Evolutionary conservation across 2,329 filamentous ascomycete genomes (phyloP).

Genomic region (Lachnellula cervina): DNA sequence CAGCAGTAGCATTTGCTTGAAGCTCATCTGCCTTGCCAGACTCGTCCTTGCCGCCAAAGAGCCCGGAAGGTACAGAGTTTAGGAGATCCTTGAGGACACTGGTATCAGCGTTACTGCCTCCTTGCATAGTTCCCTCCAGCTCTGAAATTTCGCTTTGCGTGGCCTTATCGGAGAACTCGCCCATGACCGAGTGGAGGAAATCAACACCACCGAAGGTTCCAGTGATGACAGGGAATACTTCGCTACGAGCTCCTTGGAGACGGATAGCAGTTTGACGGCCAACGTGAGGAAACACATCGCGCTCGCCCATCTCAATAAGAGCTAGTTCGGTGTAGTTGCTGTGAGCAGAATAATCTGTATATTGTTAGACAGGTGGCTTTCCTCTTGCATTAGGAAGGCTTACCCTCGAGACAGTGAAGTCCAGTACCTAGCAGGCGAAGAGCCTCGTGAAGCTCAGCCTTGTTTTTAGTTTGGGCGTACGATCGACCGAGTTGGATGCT

Average conservation of each 20-base stretch:
- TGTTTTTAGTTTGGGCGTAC: slow-evolving; percentile 61
- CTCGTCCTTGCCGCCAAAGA: slow-evolving; percentile 73
- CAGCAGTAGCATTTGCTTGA: slow-evolving; percentile 66
- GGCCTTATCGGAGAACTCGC: slow-evolving; percentile 78
- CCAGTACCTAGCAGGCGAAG: slow-evolving; percentile 82
- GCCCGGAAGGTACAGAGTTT: slow-evolving; percentile 72
- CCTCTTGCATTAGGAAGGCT: not conserved
- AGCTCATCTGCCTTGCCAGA: slow-evolving; percentile 74
- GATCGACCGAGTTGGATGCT: slow-evolving; percentile 76
- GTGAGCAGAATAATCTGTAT: slow-evolving; percentile 75
- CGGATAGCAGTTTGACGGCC: slow-evolving; percentile 68
- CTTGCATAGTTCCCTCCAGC: slow-evolving; percentile 75
- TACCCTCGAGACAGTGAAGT: slow-evolving; percentile 74
- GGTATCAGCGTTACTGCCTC: slow-evolving; percentile 58
- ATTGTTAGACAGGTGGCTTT: slow-evolving; percentile 5
- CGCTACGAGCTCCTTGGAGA: slow-evolving; percentile 58
- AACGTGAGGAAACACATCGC: slow-evolving; percentile 79
- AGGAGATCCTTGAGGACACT: slow-evolving; percentile 75
- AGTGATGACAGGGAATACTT: slow-evolving; percentile 79
- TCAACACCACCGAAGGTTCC: slow-evolving; percentile 94
- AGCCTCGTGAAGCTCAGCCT: slow-evolving; percentile 81
- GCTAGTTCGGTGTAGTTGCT: slow-evolving; percentile 90
- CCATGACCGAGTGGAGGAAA: slow-evolving; percentile 82
- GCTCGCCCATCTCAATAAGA: slow-evolving; percentile 80
- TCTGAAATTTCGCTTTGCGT: slow-evolving; percentile 88